Conservation (phyloP, 2,329 filamentous ascomycete species). For the Diaporthe eres region DNA sequence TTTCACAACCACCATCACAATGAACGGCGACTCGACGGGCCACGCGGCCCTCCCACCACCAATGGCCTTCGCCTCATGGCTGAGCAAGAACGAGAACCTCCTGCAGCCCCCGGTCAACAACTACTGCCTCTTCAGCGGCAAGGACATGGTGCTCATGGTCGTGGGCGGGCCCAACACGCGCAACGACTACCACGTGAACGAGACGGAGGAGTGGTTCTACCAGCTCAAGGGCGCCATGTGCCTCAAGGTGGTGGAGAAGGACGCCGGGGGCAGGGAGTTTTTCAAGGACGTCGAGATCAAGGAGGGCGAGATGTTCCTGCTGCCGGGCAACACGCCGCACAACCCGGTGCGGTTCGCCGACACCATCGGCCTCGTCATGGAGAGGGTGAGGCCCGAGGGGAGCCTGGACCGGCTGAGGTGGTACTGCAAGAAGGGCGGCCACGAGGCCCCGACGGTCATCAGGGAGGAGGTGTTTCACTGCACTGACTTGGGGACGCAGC, state of each 20-base stretch:
- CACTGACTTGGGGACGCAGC: slow-evolving; percentile 44
- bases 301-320: slow-evolving; percentile 44
- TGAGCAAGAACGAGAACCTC: slow-evolving; percentile 39
- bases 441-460: slow-evolving; percentile 43
- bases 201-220: slow-evolving; percentile 47
- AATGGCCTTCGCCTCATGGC: slow-evolving; percentile 45
- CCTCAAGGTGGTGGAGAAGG: slow-evolving; percentile 42
- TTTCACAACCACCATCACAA: neutral
- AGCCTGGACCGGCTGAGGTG: slow-evolving; percentile 44
- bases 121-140: slow-evolving; percentile 45
- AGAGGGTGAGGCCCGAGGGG: slow-evolving; percentile 43
- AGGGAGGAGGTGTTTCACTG: slow-evolving; percentile 44
- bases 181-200: slow-evolving; percentile 46
- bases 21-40: slow-evolving; percentile 29
- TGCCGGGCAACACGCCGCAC: slow-evolving; percentile 44
- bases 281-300: slow-evolving; percentile 43
- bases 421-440: slow-evolving; percentile 45
- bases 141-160: slow-evolving; percentile 45
- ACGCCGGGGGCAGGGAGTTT: slow-evolving; percentile 27
- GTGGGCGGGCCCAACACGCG: slow-evolving; percentile 45
- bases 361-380: slow-evolving; percentile 45
- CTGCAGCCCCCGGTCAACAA: slow-evolving; percentile 46
- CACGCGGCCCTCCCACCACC: slow-evolving; percentile 42
- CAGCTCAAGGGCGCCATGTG: slow-evolving; percentile 46
- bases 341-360: slow-evolving; percentile 44